phyloP scores from a whole-genome alignment of 768 basidiomycete genomes.

The Tulasnella sp. region DNA sequence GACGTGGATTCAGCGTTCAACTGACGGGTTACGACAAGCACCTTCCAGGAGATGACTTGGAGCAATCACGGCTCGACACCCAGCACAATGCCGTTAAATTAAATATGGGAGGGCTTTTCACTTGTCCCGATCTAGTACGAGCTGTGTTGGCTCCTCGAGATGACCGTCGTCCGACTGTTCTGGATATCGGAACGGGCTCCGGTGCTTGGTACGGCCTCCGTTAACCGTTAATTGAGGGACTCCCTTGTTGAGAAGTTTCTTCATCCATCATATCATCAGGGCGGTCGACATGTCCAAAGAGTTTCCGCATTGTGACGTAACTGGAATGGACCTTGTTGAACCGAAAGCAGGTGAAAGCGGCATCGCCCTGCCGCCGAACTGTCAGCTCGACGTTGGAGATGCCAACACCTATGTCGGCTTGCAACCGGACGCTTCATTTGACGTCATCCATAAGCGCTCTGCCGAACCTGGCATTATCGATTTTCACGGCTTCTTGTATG shows the following conservation, averaged over 20 bases:
- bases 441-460: slow-evolving; percentile 30
- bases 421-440: slow-evolving; percentile 22
- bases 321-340: slow-evolving; percentile 29
- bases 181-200: slow-evolving; percentile 31
- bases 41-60: slow-evolving; percentile 14
- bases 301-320: slow-evolving; percentile 30
- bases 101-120: slow-evolving; percentile 22
- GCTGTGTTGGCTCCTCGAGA: slow-evolving; percentile 25
- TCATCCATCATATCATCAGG: slow-evolving; percentile 2
- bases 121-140: slow-evolving; percentile 23
- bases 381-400: slow-evolving; percentile 16
- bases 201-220: slow-evolving; percentile 24
- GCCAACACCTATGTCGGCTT: slow-evolving; percentile 9
- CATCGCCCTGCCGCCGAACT: not conserved
- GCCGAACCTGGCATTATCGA: slow-evolving; percentile 24
- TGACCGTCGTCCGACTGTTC: slow-evolving; percentile 17
- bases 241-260: not conserved
- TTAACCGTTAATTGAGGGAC: not conserved
- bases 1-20: not conserved
- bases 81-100: slow-evolving; percentile 20
- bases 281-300: slow-evolving; percentile 29
- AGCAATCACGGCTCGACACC: slow-evolving; percentile 26
- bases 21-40: not conserved
- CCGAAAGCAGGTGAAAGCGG: not conserved
- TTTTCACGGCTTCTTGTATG: slow-evolving; percentile 29